These are phyloP conservation scores for Flagelloscypha sp. DNA, from an alignment of 768 basidiomycete genomes.

Conservation along the genomic window DNA sequence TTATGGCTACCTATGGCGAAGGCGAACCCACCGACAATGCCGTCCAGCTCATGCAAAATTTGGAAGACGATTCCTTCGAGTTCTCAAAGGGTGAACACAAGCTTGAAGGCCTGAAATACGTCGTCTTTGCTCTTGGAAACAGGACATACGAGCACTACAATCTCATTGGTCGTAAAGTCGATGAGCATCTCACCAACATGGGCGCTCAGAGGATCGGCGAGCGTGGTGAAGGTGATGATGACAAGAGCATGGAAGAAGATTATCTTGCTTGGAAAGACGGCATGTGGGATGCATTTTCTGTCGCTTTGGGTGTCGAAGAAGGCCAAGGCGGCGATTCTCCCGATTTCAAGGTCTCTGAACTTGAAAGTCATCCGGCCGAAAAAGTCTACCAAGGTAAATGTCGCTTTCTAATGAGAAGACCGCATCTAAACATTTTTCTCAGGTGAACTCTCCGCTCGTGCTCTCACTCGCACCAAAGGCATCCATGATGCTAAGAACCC, in stretches of 20 bases:
- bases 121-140: constrained; percentile 90
- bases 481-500: constrained; percentile 99
- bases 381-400: constrained; percentile 87
- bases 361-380: constrained; percentile 63
- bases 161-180: constrained; percentile 74
- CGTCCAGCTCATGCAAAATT: constrained; percentile 86
- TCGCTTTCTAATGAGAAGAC: constrained; percentile 1
- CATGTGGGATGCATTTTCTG: constrained; percentile 91
- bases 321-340: constrained; percentile 92
- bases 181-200: constrained; percentile 63
- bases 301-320: constrained; percentile 82
- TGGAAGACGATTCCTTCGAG: constrained; percentile 79
- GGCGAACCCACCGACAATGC: constrained; percentile 99
- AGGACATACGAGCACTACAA: constrained; percentile 97
- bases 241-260: constrained; percentile 99
- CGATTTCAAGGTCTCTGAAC: constrained; percentile 87
- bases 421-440: constrained; percentile 8
- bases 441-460: constrained; percentile 95
- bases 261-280: constrained; percentile 98
- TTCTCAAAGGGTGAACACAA: constrained; percentile 74
- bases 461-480: constrained; percentile 86
- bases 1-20: constrained; percentile 97
- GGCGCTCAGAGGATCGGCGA: constrained; percentile 82
- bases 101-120: constrained; percentile 84
- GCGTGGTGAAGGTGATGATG: constrained; percentile 94